Evolutionary conservation across 495 filamentous ascomycete species (phyloP).

Genomic region (Penicillium canescens): DNA sequence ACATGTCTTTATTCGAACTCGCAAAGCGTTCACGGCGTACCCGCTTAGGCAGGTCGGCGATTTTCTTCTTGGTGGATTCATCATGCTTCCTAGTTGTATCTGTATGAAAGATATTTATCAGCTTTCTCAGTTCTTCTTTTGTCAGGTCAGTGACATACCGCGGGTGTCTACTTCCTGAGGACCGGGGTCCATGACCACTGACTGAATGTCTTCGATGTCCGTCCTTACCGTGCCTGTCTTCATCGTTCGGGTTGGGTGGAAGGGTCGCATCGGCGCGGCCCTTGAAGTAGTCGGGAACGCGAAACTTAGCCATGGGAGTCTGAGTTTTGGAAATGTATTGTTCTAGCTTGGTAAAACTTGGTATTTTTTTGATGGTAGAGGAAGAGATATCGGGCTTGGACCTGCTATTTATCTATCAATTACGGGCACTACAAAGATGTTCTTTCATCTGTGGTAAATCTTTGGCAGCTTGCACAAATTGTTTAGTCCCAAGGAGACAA

Average conservation of each 20-base stretch:
- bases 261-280: too few species aligned
- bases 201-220: background rate
- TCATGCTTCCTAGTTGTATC: conserved; percentile 7
- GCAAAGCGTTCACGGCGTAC: conserved; percentile 4
- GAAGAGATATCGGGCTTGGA: too few species aligned
- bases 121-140: conserved; percentile 18
- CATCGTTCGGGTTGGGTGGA: background rate
- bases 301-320: too few species aligned
- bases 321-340: too few species aligned
- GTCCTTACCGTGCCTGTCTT: background rate
- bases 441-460: too few species aligned
- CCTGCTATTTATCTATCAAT: too few species aligned
- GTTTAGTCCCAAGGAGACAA: too few species aligned
- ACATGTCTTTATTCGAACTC: conserved; percentile 2
- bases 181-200: background rate
- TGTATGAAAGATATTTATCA: conserved; percentile 27
- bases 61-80: conserved; percentile 6
- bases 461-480: too few species aligned
- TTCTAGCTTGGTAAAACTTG: too few species aligned
- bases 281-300: too few species aligned
- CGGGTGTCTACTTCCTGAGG: conserved; percentile 14
- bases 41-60: conserved; percentile 18
- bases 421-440: too few species aligned
- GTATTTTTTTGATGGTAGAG: too few species aligned
- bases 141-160: conserved; percentile 19